These are phyloP conservation scores for Obelidium mucronatum DNA, from an alignment of 192 early-diverging fungal genomes.

Conservation along the genomic window DNA sequence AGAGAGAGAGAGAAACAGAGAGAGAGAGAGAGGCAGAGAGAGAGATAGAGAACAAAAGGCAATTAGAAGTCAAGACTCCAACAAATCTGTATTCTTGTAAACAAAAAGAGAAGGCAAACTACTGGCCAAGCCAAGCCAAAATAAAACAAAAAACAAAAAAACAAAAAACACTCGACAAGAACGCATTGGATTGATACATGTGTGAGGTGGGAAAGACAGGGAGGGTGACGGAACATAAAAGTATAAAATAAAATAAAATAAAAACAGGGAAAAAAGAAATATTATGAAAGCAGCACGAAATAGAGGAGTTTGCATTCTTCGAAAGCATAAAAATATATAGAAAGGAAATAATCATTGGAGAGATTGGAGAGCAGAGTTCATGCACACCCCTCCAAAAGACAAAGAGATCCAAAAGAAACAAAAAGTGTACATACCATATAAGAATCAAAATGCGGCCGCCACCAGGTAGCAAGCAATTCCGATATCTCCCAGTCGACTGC, in stretches of 20 bases:
- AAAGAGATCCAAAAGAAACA: constrained; percentile 18
- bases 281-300: too few species aligned
- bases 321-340: too few species aligned
- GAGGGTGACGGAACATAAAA: not conserved
- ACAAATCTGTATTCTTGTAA: too few species aligned
- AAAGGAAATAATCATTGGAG: too few species aligned
- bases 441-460: constrained; percentile 79
- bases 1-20: not conserved
- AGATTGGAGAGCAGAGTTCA: too few species aligned
- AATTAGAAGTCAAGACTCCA: too few species aligned
- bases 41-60: not conserved
- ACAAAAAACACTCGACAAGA: too few species aligned
- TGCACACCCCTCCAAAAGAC: not conserved
- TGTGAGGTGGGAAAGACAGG: not conserved
- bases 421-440: constrained; percentile 64
- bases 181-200: too few species aligned
- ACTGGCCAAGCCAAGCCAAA: too few species aligned
- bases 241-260: not conserved
- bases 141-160: too few species aligned
- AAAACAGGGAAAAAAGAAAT: not conserved
- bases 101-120: too few species aligned
- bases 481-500: constrained; percentile 73
- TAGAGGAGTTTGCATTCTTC: too few species aligned
- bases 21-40: constrained; percentile 1
- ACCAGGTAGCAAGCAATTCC: constrained; percentile 76